Percentiles rank a stretch among this genome's conserved stretches.
Evolutionary conservation across 2,329 filamentous ascomycete species (phyloP).

Genomic region (Ophiosphaerella herpotricha): DNA sequence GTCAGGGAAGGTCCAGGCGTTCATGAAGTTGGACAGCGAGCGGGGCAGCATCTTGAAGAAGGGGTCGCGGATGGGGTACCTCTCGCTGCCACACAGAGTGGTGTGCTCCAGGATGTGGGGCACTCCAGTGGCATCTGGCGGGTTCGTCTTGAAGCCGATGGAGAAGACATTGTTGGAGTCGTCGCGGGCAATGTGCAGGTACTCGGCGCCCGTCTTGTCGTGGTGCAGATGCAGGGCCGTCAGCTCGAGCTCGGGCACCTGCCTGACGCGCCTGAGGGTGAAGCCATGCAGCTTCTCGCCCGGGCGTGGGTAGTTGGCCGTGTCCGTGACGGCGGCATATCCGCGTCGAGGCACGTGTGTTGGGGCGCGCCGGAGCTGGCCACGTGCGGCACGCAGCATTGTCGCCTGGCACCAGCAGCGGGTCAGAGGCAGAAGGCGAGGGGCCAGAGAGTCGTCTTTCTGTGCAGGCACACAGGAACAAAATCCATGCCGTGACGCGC

Average conservation of each 20-base stretch:
- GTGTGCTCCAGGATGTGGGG: slow-evolving; percentile 98
- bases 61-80: slow-evolving; percentile 97
- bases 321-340: slow-evolving; percentile 72
- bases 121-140: slow-evolving; percentile 91
- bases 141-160: slow-evolving; percentile 98
- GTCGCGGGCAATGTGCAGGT: slow-evolving; percentile 90
- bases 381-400: slow-evolving; percentile 46
- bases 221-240: slow-evolving; percentile 90
- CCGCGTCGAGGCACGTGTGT: slow-evolving; percentile 23
- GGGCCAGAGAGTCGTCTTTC: no score
- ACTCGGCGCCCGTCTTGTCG: slow-evolving; percentile 94
- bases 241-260: slow-evolving; percentile 91
- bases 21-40: slow-evolving; percentile 99
- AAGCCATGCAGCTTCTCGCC: slow-evolving; percentile 93
- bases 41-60: slow-evolving; percentile 99
- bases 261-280: slow-evolving; percentile 83
- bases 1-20: slow-evolving; percentile 94
- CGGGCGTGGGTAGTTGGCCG: slow-evolving; percentile 74
- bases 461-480: no score
- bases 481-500: slow-evolving; percentile 10
- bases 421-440: no score
- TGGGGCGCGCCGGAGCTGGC: slow-evolving; percentile 31
- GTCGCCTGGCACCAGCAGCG: slow-evolving; percentile 4
- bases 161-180: slow-evolving; percentile 99
- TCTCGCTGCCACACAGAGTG: slow-evolving; percentile 91